Evolutionary conservation across 2,329 filamentous ascomycete genomes (phyloP).

Genomic region (Xylariaceae sp.): DNA sequence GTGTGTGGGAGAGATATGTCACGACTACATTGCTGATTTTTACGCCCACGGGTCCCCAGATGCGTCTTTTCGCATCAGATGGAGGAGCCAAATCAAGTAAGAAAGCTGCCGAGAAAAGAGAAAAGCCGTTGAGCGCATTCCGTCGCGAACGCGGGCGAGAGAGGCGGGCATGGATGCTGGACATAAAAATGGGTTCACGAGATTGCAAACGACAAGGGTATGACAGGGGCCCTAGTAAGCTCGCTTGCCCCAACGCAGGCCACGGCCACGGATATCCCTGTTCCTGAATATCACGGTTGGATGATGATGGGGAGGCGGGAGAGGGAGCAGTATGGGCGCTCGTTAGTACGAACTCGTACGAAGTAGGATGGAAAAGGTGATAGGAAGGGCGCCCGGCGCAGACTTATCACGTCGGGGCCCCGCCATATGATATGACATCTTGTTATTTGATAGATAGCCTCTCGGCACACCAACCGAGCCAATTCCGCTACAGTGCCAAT

Average conservation of each 20-base stretch:
- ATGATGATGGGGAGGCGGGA: neutral
- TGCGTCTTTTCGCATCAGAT: no score
- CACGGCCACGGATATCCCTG: conserved; percentile 22
- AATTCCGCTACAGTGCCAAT: no score
- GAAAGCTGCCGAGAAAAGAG: conserved; percentile 2
- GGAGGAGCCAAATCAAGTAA: neutral
- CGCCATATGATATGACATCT: conserved; percentile 15
- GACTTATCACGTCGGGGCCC: neutral
- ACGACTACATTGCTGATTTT: no score
- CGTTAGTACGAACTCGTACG: no score
- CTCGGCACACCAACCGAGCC: conserved; percentile 23
- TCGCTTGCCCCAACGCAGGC: conserved; percentile 36
- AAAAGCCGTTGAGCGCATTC: conserved; percentile 44
- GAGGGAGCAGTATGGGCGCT: no score
- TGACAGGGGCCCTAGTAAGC: conserved; percentile 34
- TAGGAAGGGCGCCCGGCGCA: no score
- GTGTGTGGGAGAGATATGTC: no score
- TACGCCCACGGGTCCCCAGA: no score
- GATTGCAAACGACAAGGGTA: conserved; percentile 40
- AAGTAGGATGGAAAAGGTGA: no score
- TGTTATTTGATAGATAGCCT: conserved; percentile 21
- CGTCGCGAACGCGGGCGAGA: conserved; percentile 36
- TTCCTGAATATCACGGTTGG: conserved; percentile 2
- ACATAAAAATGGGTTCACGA: conserved; percentile 43
- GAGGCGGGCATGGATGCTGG: conserved; percentile 30